Conservation (phyloP, 106 monocot species). For the Phalaenopsis equestris region DNA sequence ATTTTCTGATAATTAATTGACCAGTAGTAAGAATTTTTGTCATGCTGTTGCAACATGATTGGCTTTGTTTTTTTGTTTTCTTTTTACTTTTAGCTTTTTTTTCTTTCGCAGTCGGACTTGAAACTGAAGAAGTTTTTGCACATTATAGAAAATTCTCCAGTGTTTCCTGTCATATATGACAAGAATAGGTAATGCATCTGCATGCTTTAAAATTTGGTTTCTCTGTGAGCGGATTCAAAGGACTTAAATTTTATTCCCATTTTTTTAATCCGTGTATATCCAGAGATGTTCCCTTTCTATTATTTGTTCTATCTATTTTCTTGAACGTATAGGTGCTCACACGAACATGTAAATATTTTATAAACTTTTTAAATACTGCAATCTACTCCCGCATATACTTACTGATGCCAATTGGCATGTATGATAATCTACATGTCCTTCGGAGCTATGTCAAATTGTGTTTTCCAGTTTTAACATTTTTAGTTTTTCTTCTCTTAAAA, state of each 20-base stretch:
- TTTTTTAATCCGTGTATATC: neutral
- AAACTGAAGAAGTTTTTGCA: slow-evolving; percentile 95
- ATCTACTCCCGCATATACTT: neutral
- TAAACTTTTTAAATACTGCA: neutral
- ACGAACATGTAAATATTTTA: neutral
- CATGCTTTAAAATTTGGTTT: neutral
- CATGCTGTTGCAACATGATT: neutral
- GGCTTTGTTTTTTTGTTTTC: neutral
- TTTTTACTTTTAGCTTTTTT: neutral
- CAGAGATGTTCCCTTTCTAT: neutral
- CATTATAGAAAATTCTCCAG: slow-evolving; percentile 85
- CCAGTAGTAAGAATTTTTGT: neutral
- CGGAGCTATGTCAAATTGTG: slow-evolving; percentile 17
- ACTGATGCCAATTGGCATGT: neutral
- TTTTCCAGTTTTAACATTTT: neutral
- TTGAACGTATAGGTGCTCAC: neutral
- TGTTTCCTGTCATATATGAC: slow-evolving; percentile 97
- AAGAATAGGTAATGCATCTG: slow-evolving; percentile 49
- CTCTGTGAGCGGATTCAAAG: neutral
- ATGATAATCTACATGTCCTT: neutral
- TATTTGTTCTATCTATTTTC: neutral
- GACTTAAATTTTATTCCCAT: neutral
- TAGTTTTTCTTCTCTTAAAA: neutral
- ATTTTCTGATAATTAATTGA: neutral
- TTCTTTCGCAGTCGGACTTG: slow-evolving; percentile 60